Evolutionary conservation across 2,329 filamentous ascomycete genomes (phyloP).

Genomic region (Arthrobotrys iridis): DNA sequence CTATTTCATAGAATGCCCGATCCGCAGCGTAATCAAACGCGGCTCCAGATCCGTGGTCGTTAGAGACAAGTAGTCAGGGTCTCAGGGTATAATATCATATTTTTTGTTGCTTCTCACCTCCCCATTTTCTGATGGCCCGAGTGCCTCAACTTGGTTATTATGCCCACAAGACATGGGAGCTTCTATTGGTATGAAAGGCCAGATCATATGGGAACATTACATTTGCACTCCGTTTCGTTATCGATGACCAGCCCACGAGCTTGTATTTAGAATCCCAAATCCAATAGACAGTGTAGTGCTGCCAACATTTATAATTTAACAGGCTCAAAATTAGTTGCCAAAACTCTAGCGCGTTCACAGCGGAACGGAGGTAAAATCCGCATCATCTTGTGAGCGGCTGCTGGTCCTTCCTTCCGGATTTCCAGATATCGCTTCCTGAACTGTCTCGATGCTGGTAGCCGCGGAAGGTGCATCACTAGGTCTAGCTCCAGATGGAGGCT

Average conservation of each 20-base stretch:
- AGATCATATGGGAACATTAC: no score
- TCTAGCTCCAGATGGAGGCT: neutral
- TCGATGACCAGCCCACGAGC: no score
- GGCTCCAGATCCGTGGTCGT: constrained; percentile 12
- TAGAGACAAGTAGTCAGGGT: neutral
- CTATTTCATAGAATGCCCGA: constrained; percentile 63
- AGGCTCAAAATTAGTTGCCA: neutral
- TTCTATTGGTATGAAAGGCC: no score
- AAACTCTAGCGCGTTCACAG: constrained; percentile 1
- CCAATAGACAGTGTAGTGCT: no score
- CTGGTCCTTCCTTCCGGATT: neutral
- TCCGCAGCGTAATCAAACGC: constrained; percentile 66
- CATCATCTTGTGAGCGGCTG: constrained; percentile 36
- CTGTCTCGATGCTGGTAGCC: neutral
- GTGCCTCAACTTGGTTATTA: neutral
- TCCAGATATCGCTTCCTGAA: neutral
- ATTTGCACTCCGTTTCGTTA: no score
- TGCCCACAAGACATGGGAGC: neutral
- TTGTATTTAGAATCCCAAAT: no score
- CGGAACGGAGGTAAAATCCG: constrained; percentile 48
- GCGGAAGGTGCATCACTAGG: neutral
- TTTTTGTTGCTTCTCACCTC: neutral
- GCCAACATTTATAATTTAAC: no score
- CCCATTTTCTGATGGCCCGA: neutral
- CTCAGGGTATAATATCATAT: neutral